phyloP scores from a whole-genome alignment of 805 yeast genomes.

The Danielia oregonensis region DNA sequence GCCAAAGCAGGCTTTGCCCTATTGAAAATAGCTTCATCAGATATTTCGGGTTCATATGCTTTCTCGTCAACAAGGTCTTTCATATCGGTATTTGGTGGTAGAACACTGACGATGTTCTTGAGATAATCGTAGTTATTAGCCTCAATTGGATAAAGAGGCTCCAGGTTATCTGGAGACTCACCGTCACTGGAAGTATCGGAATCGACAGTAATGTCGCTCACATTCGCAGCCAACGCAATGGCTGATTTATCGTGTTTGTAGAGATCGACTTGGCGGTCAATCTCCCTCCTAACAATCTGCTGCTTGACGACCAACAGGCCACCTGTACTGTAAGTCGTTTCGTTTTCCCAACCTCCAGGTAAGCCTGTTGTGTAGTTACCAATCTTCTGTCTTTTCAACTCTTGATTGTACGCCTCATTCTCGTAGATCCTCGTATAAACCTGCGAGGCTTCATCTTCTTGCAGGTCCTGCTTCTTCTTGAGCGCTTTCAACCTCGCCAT shows the following conservation, averaged over 20 bases:
- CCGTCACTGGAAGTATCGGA: slow-evolving; percentile 18
- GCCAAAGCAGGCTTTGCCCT: slow-evolving; percentile 42
- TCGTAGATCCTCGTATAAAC: slow-evolving; percentile 30
- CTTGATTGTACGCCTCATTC: slow-evolving; percentile 25
- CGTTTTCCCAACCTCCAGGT: slow-evolving; percentile 37
- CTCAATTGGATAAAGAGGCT: slow-evolving; percentile 11
- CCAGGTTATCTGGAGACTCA: slow-evolving; percentile 10
- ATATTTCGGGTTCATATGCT: slow-evolving; percentile 66
- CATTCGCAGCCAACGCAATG: slow-evolving; percentile 22
- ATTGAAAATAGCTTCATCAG: slow-evolving; percentile 32
- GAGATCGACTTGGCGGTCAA: slow-evolving; percentile 21
- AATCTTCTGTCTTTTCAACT: slow-evolving; percentile 33
- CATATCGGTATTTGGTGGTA: slow-evolving; percentile 28
- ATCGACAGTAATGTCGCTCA: slow-evolving; percentile 31
- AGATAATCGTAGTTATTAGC: slow-evolving; percentile 28
- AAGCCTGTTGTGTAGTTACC: slow-evolving; percentile 26
- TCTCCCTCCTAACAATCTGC: slow-evolving; percentile 28
- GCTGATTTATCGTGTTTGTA: slow-evolving; percentile 21
- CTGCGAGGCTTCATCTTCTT: slow-evolving; percentile 41
- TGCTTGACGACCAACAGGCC: slow-evolving; percentile 27
- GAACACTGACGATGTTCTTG: slow-evolving; percentile 28
- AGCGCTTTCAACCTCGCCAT: slow-evolving; percentile 30
- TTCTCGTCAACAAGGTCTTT: slow-evolving; percentile 52
- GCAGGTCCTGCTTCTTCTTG: slow-evolving; percentile 30
- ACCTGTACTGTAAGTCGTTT: slow-evolving; percentile 9